Evolutionary conservation across 352 stramenopile species (phyloP), one percentile per base, ranked within the genome.

Genomic region (Globisporangium nodosum): DNA sequence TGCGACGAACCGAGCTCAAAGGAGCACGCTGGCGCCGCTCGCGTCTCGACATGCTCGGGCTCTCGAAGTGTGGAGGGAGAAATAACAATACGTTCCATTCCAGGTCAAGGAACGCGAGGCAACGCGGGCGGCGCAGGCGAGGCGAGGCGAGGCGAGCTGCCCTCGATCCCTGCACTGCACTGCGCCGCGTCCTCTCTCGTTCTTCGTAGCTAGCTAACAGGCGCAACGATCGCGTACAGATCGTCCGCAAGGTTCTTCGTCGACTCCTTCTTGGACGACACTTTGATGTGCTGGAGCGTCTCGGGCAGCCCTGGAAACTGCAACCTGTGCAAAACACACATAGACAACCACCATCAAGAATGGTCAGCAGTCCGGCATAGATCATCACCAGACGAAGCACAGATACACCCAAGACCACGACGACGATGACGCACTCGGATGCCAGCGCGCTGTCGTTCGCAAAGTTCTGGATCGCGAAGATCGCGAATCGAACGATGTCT

Each of bases 401-500:
- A 52, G 4, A 15, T n/a, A 30, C 20, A 9, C 45, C 24, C 24
- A 27, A 27, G 24, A 27, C 24, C 2, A 49, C n/a, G 4, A 8
- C 8, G 8, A 30, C 20, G 21, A 54, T 12, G 2, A 81, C 74
- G 54, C 62, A 86, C 74, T 71, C 59, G 48, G 79, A 71, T 59
- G 77, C 65, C 8, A 76, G 58, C 15, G 66, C 63, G 30, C 72
- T 53, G 60, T 90, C 81, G 52, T 80, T 58, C 30, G 74, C 75
- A 45, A 89, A 90, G 56, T 78, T 86, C 54, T 90, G 63, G 43
- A 92, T 88, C 40, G 68, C 70, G 64, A 73, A 90, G 56, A 92
- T 85, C 39, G 77, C 81, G 53, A 88, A 90, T 21, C 81, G 81
- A 15, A 88, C 68, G 42, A 89, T 83, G 57, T 92, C 77, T 60